These are phyloP conservation scores for Dillenia turbinata DNA, from an alignment of 164 flowering plant genomes.

Conservation along the genomic window DNA sequence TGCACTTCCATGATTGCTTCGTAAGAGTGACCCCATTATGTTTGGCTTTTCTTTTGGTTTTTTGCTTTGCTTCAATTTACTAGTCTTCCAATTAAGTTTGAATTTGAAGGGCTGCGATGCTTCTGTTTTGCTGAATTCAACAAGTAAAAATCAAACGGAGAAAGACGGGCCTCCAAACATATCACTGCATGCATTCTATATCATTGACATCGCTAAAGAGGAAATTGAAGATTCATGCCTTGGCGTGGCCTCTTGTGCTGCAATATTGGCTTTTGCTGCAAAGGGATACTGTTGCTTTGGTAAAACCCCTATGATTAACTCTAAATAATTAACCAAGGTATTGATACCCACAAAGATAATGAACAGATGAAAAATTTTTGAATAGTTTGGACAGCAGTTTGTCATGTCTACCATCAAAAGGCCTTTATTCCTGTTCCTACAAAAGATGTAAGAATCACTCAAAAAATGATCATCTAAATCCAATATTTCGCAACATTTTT, in stretches of 20 bases:
- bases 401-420: no score
- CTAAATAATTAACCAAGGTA: no score
- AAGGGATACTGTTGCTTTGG: slow-evolving; percentile 71
- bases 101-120: slow-evolving; percentile 66
- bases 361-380: no score
- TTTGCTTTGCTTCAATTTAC: background rate
- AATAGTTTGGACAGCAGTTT: no score
- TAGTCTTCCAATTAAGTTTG: background rate
- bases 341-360: no score
- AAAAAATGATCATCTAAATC: no score
- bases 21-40: slow-evolving; percentile 42
- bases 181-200: slow-evolving; percentile 79
- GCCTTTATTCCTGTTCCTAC: no score
- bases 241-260: slow-evolving; percentile 92
- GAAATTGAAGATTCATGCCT: slow-evolving; percentile 65
- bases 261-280: slow-evolving; percentile 78
- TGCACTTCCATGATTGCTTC: slow-evolving; percentile 95
- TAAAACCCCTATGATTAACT: slow-evolving; percentile 10
- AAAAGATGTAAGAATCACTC: no score
- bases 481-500: background rate
- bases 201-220: slow-evolving; percentile 67
- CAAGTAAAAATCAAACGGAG: slow-evolving; percentile 51
- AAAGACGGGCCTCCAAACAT: slow-evolving; percentile 83
- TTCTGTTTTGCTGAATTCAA: slow-evolving; percentile 59
- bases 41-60: background rate